These are phyloP conservation scores for Neovahlkampfia damariscottae DNA, from an alignment of 78 protist genomes.

Conservation along the genomic window DNA sequence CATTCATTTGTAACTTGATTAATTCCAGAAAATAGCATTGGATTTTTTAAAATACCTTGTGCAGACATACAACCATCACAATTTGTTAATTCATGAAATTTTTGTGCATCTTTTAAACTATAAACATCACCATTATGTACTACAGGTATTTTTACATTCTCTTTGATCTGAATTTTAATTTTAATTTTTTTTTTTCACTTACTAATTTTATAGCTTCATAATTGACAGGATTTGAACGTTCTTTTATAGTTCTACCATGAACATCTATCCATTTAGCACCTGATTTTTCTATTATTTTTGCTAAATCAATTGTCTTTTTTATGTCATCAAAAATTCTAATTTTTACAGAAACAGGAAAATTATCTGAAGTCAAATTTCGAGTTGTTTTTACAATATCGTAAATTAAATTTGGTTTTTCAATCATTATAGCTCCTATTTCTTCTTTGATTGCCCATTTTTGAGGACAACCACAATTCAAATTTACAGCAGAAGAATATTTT, in stretches of 20 bases:
- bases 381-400: slow-evolving; percentile 35
- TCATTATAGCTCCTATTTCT: slow-evolving; percentile 46
- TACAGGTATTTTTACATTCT: slow-evolving; percentile 45
- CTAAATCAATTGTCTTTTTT: slow-evolving; percentile 46
- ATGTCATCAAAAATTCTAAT: slow-evolving; percentile 44
- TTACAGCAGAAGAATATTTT: slow-evolving; percentile 39
- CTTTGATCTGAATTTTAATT: slow-evolving; percentile 26
- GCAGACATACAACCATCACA: slow-evolving; percentile 62
- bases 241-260: slow-evolving; percentile 60
- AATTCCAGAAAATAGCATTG: slow-evolving; percentile 57
- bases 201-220: slow-evolving; percentile 54
- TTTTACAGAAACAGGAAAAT: slow-evolving; percentile 43
- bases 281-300: slow-evolving; percentile 21
- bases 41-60: slow-evolving; percentile 58
- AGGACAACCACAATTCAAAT: slow-evolving; percentile 81
- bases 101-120: slow-evolving; percentile 22
- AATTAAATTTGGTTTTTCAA: slow-evolving; percentile 37
- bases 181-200: neutral
- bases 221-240: slow-evolving; percentile 30
- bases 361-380: neutral
- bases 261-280: slow-evolving; percentile 68
- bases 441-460: slow-evolving; percentile 68
- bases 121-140: slow-evolving; percentile 63
- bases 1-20: too few species aligned
- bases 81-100: neutral